A percentile compares a stretch with the other conserved stretches of the same genome.
These are phyloP conservation scores for Lentinula lateritia DNA, from an alignment of 768 basidiomycete genomes.

Conservation along the genomic window DNA sequence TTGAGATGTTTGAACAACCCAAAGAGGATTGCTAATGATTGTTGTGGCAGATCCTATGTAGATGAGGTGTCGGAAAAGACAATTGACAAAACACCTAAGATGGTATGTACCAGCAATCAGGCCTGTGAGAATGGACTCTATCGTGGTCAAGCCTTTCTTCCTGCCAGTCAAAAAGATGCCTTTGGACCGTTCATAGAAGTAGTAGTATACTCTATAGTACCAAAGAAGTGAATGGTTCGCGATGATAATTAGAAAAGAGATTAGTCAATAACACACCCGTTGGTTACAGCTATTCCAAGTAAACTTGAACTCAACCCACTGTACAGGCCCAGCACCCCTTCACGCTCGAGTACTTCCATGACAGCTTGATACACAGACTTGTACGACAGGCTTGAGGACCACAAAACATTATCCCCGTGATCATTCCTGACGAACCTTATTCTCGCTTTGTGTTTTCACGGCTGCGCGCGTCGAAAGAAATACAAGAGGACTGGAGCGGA, in stretches of 20 bases:
- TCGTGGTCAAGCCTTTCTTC: constrained; percentile 68
- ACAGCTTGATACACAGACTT: constrained; percentile 65
- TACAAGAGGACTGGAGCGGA: constrained; percentile 67
- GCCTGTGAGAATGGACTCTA: constrained; percentile 88
- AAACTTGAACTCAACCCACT: constrained; percentile 84
- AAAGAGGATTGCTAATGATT: constrained; percentile 88
- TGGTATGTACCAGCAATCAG: constrained; percentile 67
- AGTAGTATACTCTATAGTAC: constrained; percentile 76
- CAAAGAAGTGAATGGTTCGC: not conserved
- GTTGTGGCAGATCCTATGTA: constrained; percentile 78
- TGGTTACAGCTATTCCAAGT: constrained; percentile 89
- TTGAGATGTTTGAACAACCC: constrained; percentile 94
- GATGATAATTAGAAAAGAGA: not conserved
- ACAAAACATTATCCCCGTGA: constrained; percentile 8
- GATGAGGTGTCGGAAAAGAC: not conserved
- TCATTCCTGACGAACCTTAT: constrained; percentile 46
- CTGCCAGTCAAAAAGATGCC: constrained; percentile 44
- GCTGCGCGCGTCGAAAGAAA: constrained; percentile 92
- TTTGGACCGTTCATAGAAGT: constrained; percentile 77
- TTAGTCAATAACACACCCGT: constrained; percentile 50
- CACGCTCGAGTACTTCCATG: constrained; percentile 72
- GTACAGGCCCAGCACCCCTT: constrained; percentile 83
- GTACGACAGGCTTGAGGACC: not conserved
- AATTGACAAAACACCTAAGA: not conserved
- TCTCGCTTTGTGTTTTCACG: constrained; percentile 75